Percentiles rank a stretch among this genome's conserved stretches.
Evolutionary conservation across 2,329 filamentous ascomycete genomes (phyloP).

Genomic region (Pestalotiopsis sp.): DNA sequence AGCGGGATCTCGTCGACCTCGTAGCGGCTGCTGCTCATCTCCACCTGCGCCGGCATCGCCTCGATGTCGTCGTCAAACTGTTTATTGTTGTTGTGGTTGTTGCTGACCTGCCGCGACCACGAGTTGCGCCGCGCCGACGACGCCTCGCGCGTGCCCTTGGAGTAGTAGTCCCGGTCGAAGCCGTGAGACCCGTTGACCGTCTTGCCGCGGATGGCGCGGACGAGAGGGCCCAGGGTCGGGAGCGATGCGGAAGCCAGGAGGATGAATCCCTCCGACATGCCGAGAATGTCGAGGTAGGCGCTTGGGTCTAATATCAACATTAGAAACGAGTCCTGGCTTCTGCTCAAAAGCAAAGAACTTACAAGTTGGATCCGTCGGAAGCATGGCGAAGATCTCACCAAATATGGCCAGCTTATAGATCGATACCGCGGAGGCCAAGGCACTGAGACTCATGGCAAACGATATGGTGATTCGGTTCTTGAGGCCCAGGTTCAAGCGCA

Average conservation of each 20-base stretch:
- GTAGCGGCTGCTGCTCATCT: neutral
- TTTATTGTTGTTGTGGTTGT: neutral
- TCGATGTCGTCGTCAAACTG: neutral
- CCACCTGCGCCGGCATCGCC: neutral
- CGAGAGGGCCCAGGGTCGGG: constrained; percentile 21
- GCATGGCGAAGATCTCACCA: constrained; percentile 21
- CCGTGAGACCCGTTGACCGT: neutral
- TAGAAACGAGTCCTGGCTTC: neutral
- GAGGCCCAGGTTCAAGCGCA: constrained; percentile 31
- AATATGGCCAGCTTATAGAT: constrained; percentile 29
- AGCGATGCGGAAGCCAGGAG: constrained; percentile 21
- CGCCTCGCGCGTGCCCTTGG: neutral
- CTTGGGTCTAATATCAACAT: constrained; percentile 18
- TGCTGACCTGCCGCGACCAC: neutral
- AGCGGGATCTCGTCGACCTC: neutral
- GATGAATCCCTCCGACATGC: constrained; percentile 24
- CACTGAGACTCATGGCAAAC: constrained; percentile 24
- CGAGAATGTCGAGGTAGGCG: constrained; percentile 26
- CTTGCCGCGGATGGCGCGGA: constrained; percentile 17
- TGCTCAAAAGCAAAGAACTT: constrained; percentile 12
- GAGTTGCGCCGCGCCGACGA: neutral
- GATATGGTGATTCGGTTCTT: constrained; percentile 19
- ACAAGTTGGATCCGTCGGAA: constrained; percentile 28
- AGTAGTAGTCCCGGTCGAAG: neutral
- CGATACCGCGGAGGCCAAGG: constrained; percentile 26